Evolutionary conservation across 805 yeast genomes (phyloP), one percentile per base, ranked within the genome.

Genomic region (Grigorovia jiainica): DNA sequence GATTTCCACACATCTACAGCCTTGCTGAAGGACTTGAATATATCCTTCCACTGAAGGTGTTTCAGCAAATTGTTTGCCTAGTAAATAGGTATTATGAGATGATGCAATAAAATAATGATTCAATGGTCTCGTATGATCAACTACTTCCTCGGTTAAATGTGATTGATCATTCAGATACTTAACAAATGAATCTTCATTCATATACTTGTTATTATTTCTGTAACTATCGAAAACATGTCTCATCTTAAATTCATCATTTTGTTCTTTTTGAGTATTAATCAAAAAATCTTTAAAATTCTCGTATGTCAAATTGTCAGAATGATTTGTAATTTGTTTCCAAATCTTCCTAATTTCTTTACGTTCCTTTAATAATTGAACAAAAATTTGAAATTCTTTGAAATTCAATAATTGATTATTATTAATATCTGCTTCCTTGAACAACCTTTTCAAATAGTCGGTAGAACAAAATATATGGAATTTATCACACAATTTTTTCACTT

Each of bases 1-100:
- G 33, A 92, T 78, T 55, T 92, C 99, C n/a, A 92, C 70, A 47
- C 96, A 89, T 36, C 96, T 70, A 53, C 97, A 92, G 1, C 98
- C 97, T 42, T 87, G 74, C 57, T 87, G 96, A 38, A 92, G 65
- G 0, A 86, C 92, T 39, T 82, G 75, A 15, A 87, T 78, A 51
- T 92, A 92, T 0, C 94, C 94, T 55, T 90, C 97, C 2, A 87
- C 78, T 0, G 97, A 86, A 0, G 96, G 82, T 3, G 75, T 79
- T 17, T 92, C 95, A 2, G 80, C 95, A 15, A 85, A 73, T 55
- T 92, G 98, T 31, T 92, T 70, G 0, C 98, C 98, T 21, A 79
- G 62, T 3, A 92, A 66, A 54, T 92, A 92, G 0, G 98, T 92
- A 57, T 92, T 92, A 60, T 92, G 99, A 0, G 97, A 87, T 0